Evolutionary conservation across 1,284 basidiomycete species (phyloP), one percentile per base, ranked within the genome.

Genomic region (Ustilago trichophora): DNA sequence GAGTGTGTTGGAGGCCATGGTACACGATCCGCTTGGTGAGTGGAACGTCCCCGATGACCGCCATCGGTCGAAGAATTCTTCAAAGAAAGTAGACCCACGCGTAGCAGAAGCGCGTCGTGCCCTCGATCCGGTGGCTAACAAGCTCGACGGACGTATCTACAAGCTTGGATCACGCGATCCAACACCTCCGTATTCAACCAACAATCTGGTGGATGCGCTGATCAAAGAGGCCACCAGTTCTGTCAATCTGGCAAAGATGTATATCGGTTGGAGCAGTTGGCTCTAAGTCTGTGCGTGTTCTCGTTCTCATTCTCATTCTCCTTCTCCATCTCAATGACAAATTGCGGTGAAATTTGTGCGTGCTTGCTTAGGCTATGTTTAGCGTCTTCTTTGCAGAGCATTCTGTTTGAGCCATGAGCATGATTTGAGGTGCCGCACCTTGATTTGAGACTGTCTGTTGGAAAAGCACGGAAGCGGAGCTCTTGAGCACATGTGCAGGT

Each of bases 11-110:
- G 95, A 98, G 79, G 92, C 96, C 0, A 98, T 98, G 82, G 89
- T 98, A 29, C 96, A 98, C 75, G 96, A 99, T 82, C 96, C 96
- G 1, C 85, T 99, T 3, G 90, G 95, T 25, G 96, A 99, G 82
- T 98, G 93, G 91, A 90, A 93, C 60, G 89, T 91, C 45, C 64
- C 72, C 16, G 73, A 72, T 15, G 74, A 59, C 22, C 76, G 82
- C 45, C 72, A 77, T 82, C 54, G 73, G 54, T 66, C 44, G 27
- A 72, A 59, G 40, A 27, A 38, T 22, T 48, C 54, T 11, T 27
- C 35, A 22, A 53, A 52, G 19, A 46, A 65, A 22, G 45, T 48
- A 6, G 76, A 78, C 42, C 73, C 75, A 9, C 58, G 76, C 10
- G 62, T 75, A 24, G 60, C 62, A 13, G 72, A 74, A 36, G 79